phyloP scores from a whole-genome alignment of 108 stramenopile species.

The Mediolabrus comicus region DNA sequence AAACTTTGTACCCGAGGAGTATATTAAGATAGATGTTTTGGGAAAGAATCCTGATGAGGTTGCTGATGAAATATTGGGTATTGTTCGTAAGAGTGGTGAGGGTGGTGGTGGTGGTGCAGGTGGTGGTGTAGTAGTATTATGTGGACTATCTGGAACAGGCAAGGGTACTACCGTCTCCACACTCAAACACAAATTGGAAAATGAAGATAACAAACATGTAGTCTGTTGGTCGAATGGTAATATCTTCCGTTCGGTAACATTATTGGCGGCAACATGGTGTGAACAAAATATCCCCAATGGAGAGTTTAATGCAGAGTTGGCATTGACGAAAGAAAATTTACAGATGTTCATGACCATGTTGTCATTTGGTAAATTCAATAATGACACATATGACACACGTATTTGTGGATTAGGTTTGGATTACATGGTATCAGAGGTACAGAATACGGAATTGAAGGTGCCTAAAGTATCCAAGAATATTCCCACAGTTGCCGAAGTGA shows the following conservation, averaged over 20 bases:
- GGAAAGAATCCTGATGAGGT: conserved; percentile 80
- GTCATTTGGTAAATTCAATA: conserved; percentile 70
- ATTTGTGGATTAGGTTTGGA: conserved; percentile 81
- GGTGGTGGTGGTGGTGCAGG: neutral
- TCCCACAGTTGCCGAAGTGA: conserved; percentile 86
- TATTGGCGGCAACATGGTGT: conserved; percentile 83
- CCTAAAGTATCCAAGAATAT: conserved; percentile 83
- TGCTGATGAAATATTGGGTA: conserved; percentile 61
- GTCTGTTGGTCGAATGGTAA: conserved; percentile 91
- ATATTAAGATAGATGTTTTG: conserved; percentile 76
- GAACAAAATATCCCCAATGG: conserved; percentile 59
- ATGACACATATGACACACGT: conserved; percentile 68
- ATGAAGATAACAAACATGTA: conserved; percentile 58
- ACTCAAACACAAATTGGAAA: conserved; percentile 60
- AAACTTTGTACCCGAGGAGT: conserved; percentile 72
- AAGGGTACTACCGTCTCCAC: conserved; percentile 86
- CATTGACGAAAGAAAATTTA: conserved; percentile 81
- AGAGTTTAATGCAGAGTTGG: conserved; percentile 51
- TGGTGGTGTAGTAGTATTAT: conserved; percentile 80
- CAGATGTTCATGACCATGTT: conserved; percentile 73
- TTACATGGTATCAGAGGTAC: conserved; percentile 64
- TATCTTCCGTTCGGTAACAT: conserved; percentile 81
- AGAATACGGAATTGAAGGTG: conserved; percentile 78
- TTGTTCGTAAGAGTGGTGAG: conserved; percentile 22
- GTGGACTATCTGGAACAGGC: conserved; percentile 83